phyloP scores from a whole-genome alignment of 495 filamentous ascomycete genomes.

The Neurospora sp. region DNA sequence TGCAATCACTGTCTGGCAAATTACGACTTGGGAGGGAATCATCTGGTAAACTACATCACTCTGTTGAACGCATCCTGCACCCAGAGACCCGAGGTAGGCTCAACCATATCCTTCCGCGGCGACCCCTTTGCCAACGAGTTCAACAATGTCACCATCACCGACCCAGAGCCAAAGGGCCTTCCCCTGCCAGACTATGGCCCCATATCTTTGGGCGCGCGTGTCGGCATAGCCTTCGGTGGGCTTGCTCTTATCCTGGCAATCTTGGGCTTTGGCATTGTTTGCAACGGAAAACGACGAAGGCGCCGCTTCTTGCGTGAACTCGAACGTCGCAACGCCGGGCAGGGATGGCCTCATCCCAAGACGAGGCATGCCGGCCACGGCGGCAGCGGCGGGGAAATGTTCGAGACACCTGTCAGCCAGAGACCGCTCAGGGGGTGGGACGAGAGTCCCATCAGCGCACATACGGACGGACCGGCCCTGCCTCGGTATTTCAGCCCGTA shows the following conservation, averaged over 20 bases:
- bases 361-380: conserved; percentile 12
- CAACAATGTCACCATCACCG: conserved; percentile 26
- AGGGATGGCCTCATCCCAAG: conserved; percentile 29
- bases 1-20: conserved; percentile 27
- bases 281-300: conserved; percentile 38
- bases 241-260: conserved; percentile 33
- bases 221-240: conserved; percentile 41
- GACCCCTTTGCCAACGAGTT: conserved; percentile 36
- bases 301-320: conserved; percentile 32
- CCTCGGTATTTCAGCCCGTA: conserved; percentile 42
- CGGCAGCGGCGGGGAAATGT: conserved; percentile 25
- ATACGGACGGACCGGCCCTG: conserved; percentile 23
- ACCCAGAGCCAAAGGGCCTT: conserved; percentile 22
- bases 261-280: conserved; percentile 34
- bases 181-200: conserved; percentile 24
- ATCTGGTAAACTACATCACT: conserved; percentile 34
- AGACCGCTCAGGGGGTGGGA: conserved; percentile 35
- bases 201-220: conserved; percentile 37
- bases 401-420: conserved; percentile 40
- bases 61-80: conserved; percentile 38
- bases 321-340: conserved; percentile 17
- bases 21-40: conserved; percentile 11
- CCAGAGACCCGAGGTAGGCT: conserved; percentile 27
- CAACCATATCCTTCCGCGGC: conserved; percentile 33
- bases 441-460: conserved; percentile 34